Evolutionary conservation across 2,329 filamentous ascomycete species (phyloP), one percentile per base, ranked within the genome.

Genomic region (Ophiostoma piceae): DNA sequence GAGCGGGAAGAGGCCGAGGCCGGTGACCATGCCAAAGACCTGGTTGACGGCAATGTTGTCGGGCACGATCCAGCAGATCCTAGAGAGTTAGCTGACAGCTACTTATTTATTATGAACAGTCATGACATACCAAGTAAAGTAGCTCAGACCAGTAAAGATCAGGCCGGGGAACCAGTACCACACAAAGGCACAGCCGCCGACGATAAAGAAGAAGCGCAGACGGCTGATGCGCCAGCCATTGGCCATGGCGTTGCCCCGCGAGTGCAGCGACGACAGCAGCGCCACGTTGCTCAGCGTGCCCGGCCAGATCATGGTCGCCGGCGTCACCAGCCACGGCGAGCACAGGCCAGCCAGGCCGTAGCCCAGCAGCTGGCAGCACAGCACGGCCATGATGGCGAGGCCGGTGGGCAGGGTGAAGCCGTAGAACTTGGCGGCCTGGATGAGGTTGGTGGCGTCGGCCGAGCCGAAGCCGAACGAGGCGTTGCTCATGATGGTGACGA

Each of bases 401-500:
- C 76, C 89, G 84, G 77, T 87, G 88, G 1, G 82, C 83, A 47
- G 43, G 43, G 43, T 47, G 43, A 47, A 47, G 5, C 43, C 43
- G 43, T 47, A 47, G 79, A 84, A 87, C 67, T 84, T 26, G 54
- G 22, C 82, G 67, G 86, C 83, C 6, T 79, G 74, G 47, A 79
- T 77, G 75, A 79, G 78, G 7, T 74, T 75, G 19, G 43, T 47
- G 19, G 43, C 43, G 35, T 86, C 84, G 11, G 84, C 82, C 72
- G 79, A 82, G 76, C 81, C 82, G 29, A 82, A 80, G 71, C 83
- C 81, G 0, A 84, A 86, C 14, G 84, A 84, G 75, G 87, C 86
- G 76, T 87, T 88, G 1, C 85, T 87, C 86, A 89, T 88, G 76
- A 86, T 84, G 37, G 87, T 85, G 73, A 88, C 86, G 60, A 87